These are phyloP conservation scores for Simplicillium sp. DNA, from an alignment of 2,329 filamentous ascomycete genomes.

Conservation along the genomic window DNA sequence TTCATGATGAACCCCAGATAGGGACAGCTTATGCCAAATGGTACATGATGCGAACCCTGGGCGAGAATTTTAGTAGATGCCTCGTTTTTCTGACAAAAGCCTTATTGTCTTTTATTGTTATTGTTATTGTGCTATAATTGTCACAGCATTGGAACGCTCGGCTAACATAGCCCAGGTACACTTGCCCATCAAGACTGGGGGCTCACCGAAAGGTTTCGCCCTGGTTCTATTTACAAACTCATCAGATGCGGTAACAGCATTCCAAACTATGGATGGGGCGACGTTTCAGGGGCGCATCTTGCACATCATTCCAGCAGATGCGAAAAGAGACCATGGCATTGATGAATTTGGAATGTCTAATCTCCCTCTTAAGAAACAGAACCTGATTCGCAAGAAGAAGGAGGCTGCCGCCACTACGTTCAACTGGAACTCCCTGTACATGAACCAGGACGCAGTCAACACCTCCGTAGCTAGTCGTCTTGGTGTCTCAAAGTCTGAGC, in stretches of 20 bases:
- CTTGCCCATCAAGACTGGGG: conserved; percentile 64
- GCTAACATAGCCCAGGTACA: conserved; percentile 59
- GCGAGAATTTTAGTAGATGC: conserved; percentile 99
- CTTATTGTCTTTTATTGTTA: conserved; percentile 14
- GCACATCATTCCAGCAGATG: conserved; percentile 77
- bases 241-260: conserved; percentile 67
- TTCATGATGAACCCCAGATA: conserved; percentile 98
- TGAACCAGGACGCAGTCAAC: conserved; percentile 94
- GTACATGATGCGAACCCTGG: conserved; percentile 86
- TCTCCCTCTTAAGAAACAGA: conserved; percentile 88
- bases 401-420: conserved; percentile 72
- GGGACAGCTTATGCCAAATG: conserved; percentile 93
- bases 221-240: conserved; percentile 72
- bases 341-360: conserved; percentile 88
- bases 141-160: conserved; percentile 4
- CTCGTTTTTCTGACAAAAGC: conserved; percentile 67
- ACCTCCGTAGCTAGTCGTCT: conserved; percentile 78
- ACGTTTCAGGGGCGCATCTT: conserved; percentile 88
- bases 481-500: conserved; percentile 80
- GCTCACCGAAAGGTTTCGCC: conserved; percentile 80
- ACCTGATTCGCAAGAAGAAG: conserved; percentile 75
- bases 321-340: conserved; percentile 71
- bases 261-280: conserved; percentile 68
- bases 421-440: conserved; percentile 99
- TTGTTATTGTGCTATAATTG: conserved; percentile 9